A percentile compares a stretch with the other conserved stretches of the same genome.
Conservation (phyloP, 2,329 filamentous ascomycete genomes). For the Beauveria asiatica region DNA sequence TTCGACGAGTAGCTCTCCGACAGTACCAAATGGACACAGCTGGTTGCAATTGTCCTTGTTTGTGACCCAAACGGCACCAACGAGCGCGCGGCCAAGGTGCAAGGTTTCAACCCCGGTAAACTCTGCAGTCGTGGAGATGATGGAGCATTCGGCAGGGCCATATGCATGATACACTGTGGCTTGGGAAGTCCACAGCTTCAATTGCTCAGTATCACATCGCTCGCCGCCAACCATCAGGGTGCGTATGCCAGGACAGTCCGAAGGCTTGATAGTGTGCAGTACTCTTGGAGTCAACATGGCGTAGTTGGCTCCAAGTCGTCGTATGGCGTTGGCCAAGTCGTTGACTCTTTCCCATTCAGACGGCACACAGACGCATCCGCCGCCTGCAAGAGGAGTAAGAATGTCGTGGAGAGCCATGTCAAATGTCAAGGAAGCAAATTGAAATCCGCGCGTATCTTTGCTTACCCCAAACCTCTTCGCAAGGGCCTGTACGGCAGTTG, state of each 20-base stretch:
- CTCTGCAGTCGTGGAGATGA: slow-evolving; percentile 14
- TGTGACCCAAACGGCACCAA: slow-evolving; percentile 18
- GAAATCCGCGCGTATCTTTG: neutral
- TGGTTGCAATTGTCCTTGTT: slow-evolving; percentile 15
- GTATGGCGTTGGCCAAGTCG: slow-evolving; percentile 11
- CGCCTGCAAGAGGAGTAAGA: neutral
- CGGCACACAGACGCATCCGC: slow-evolving; percentile 15
- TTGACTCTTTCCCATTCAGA: slow-evolving; percentile 12
- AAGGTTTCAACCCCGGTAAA: slow-evolving; percentile 12
- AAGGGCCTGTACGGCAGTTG: slow-evolving; percentile 17
- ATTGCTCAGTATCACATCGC: too few relatives aligned
- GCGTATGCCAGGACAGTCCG: neutral
- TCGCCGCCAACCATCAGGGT: neutral
- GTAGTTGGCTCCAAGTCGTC: neutral
- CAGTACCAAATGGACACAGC: slow-evolving; percentile 17
- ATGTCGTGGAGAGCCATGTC: slow-evolving; percentile 10
- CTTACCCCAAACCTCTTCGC: neutral
- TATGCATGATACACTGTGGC: neutral
- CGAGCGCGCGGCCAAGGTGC: neutral
- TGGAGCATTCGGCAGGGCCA: slow-evolving; percentile 27
- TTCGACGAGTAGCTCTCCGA: slow-evolving; percentile 29
- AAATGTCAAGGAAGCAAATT: slow-evolving; percentile 15
- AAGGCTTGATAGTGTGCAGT: neutral
- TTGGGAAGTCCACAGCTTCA: neutral
- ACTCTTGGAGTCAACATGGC: slow-evolving; percentile 10